Conservation (phyloP, 1,284 basidiomycete species). For the Microbotryum intermedium region DNA sequence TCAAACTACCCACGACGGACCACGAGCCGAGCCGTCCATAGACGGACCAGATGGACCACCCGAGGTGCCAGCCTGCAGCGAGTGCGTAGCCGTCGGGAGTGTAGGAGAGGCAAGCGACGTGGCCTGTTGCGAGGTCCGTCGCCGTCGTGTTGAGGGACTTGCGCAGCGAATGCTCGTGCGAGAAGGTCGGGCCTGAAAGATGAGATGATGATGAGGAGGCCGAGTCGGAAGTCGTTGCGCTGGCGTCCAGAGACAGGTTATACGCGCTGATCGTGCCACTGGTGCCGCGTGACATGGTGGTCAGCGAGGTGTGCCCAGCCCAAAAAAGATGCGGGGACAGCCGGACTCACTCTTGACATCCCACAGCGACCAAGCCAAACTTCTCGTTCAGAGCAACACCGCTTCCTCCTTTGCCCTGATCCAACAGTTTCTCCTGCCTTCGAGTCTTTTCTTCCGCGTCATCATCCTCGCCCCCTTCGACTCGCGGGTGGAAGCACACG, state of each 20-base stretch:
- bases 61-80: conserved; percentile 86
- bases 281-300: no score
- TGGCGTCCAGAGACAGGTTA: conserved; percentile 2
- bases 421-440: conserved; percentile 15
- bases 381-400: conserved; percentile 3
- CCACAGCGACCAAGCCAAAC: conserved; percentile 23
- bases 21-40: conserved; percentile 76
- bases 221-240: no score
- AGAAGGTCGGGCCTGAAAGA: conserved; percentile 30
- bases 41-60: conserved; percentile 87
- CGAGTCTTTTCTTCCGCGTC: background rate
- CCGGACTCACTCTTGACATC: conserved; percentile 24
- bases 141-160: conserved; percentile 38
- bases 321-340: background rate
- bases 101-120: conserved; percentile 69
- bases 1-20: conserved; percentile 53
- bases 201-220: background rate
- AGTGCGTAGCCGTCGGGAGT: conserved; percentile 91
- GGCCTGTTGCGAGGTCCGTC: conserved; percentile 48
- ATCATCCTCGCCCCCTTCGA: no score
- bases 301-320: background rate
- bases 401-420: conserved; percentile 18
- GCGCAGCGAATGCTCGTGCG: conserved; percentile 37
- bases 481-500: conserved; percentile 41
- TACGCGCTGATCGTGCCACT: conserved; percentile 36